Percentiles rank a stretch among this genome's conserved stretches.
These are phyloP conservation scores for Lippia alba DNA, from an alignment of 305 asterid genomes.

Conservation along the genomic window DNA sequence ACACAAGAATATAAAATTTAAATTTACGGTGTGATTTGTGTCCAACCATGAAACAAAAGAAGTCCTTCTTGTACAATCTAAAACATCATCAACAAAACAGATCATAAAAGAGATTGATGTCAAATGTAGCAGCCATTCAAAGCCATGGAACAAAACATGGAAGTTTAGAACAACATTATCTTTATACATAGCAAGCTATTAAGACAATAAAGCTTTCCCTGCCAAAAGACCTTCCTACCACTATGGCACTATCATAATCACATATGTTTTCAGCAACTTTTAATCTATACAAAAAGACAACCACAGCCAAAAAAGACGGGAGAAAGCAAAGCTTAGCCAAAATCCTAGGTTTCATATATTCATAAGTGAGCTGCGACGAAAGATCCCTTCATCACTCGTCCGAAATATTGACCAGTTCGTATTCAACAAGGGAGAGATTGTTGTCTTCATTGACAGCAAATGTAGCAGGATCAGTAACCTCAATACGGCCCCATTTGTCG, in stretches of 20 bases:
- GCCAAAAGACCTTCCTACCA: conserved; percentile 21
- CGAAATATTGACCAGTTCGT: conserved; percentile 64
- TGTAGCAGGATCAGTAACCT: conserved; percentile 55
- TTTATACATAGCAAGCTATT: conserved; percentile 23
- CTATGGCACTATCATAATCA: background rate
- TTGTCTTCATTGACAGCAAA: conserved; percentile 62
- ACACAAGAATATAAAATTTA: no score
- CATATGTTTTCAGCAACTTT: background rate
- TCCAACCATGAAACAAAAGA: no score
- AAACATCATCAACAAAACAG: no score
- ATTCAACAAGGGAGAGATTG: conserved; percentile 66
- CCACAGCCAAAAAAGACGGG: conserved; percentile 24
- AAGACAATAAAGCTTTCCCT: conserved; percentile 29
- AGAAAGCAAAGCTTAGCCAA: conserved; percentile 23
- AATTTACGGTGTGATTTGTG: no score
- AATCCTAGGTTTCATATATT: conserved; percentile 33
- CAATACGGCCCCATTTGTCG: conserved; percentile 74
- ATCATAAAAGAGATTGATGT: no score
- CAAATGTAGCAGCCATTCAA: no score
- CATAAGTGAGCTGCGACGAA: conserved; percentile 11
- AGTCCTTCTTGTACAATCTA: no score
- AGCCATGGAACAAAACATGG: no score
- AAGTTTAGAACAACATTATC: background rate
- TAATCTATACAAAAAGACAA: conserved; percentile 11
- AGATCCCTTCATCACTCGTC: conserved; percentile 34